These are phyloP conservation scores for Macadamia integrifolia DNA, from an alignment of 164 flowering plant genomes.

Conservation along the genomic window DNA sequence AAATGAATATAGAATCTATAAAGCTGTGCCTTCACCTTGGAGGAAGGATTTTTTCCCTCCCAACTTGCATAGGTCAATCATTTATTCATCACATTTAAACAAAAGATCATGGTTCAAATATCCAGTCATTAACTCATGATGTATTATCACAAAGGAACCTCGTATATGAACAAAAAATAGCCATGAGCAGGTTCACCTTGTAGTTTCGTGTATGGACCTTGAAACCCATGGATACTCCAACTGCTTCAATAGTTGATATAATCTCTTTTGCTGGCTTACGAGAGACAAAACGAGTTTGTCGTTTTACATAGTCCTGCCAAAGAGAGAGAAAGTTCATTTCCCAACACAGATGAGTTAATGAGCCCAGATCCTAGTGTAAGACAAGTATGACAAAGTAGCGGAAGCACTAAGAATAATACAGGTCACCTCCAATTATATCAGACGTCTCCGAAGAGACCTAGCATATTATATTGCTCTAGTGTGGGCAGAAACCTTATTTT, in stretches of 20 bases:
- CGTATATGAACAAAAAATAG: not conserved
- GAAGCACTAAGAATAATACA: too few species aligned
- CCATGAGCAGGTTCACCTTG: conserved; percentile 47
- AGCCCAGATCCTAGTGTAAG: too few species aligned
- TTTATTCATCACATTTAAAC: not conserved
- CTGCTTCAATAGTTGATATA: conserved; percentile 59
- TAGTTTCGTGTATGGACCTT: conserved; percentile 78
- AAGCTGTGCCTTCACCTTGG: not conserved
- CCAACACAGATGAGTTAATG: too few species aligned
- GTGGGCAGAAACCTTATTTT: too few species aligned
- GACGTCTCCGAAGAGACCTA: too few species aligned
- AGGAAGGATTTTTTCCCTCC: not conserved
- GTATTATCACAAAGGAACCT: not conserved
- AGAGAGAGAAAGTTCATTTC: conserved; percentile 1
- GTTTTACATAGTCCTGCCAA: conserved; percentile 73
- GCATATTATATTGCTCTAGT: too few species aligned
- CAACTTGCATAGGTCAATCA: not conserved
- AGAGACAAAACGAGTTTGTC: conserved; percentile 96
- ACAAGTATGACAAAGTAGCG: too few species aligned
- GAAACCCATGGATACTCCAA: conserved; percentile 69
- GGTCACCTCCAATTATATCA: too few species aligned
- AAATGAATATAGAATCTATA: not conserved
- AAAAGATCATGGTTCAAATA: not conserved
- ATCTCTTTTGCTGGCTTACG: conserved; percentile 69
- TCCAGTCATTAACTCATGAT: not conserved